Evolutionary conservation across 2,329 filamentous ascomycete genomes (phyloP), one percentile per base, ranked within the genome.

Genomic region (Magnaporthiopsis rhizophila): DNA sequence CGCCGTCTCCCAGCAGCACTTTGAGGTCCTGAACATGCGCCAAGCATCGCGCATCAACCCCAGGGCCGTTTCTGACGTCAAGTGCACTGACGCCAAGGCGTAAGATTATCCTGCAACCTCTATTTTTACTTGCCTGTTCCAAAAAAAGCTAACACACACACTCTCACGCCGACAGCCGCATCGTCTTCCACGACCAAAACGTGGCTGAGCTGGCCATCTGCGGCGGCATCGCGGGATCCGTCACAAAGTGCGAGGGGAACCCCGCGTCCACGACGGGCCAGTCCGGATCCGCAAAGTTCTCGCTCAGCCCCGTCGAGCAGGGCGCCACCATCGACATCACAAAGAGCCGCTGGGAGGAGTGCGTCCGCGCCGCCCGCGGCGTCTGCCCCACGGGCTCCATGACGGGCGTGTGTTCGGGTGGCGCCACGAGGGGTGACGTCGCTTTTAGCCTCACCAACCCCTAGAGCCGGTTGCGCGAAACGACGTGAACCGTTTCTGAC

Each of bases 131-230:
- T 30, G 28, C 7, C 34, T 7, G 7, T 36, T 36, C 34, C 34
- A 36, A 36, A 3, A 21, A 15, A 1, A 53, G 45, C 65, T 67
- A 64, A 71, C 62, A 58, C 53, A 3, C 15, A 2, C 12, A 57
- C 28, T 13, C n/a, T n/a, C n/a, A n/a, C n/a, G n/a, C 9, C 34
- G 9, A 67, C 53, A 79, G 76, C 8, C 73, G 77, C 66, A 79
- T 81, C 66, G 75, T 78, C 67, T 77, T 77, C 69, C 81, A 84
- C 70, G 81, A 84, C 71, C 76, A 84, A 28, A 83, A 89, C 68
- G 87, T 90, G 59, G 79, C 77, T 11, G 79, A 82, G 68, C 85
- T 86, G 36, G 86, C 87, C 0, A 75, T 65, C 72, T 84, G 81
- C 72, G 77, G 79, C 62, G 78, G 87, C 65, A 83, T 83, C 65